phyloP scores from a whole-genome alignment of 306 rosid species.

The Parietaria judaica region DNA sequence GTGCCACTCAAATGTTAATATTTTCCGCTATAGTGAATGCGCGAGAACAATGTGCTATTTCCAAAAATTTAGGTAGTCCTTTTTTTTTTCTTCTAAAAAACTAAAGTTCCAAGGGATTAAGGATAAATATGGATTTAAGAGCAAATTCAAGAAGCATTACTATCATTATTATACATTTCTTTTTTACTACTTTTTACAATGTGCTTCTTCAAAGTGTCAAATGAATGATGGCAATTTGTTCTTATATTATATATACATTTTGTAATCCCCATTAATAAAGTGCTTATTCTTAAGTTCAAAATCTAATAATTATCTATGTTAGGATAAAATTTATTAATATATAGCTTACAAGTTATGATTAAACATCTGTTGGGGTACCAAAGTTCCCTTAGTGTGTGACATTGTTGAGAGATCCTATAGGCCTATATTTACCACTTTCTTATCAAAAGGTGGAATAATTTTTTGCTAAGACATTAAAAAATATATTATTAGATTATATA shows the following conservation, averaged over 20 bases:
- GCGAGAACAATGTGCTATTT: no score
- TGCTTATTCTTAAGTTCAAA: conserved; percentile 17
- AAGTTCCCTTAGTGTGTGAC: conserved; percentile 25
- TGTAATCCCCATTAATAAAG: conserved; percentile 28
- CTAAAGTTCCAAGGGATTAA: no score
- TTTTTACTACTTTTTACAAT: conserved; percentile 18
- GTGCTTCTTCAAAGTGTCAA: conserved; percentile 21
- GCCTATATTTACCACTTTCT: not conserved
- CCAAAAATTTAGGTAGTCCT: no score
- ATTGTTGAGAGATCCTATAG: conserved; percentile 14
- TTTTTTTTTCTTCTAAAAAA: no score
- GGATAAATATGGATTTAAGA: no score
- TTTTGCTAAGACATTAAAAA: not conserved
- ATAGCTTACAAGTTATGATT: conserved; percentile 20
- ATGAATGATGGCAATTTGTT: conserved; percentile 4
- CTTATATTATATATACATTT: not conserved
- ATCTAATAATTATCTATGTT: conserved; percentile 6
- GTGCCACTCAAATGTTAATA: no score
- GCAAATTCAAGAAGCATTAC: no score
- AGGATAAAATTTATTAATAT: conserved; percentile 1
- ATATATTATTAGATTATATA: no score
- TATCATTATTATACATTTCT: not conserved
- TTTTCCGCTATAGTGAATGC: no score
- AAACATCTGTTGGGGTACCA: conserved; percentile 25
- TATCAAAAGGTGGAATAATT: not conserved